A percentile compares a stretch with the other conserved stretches of the same genome.
These are phyloP conservation scores for Penicillium sp. DNA, from an alignment of 2,329 filamentous ascomycete species.

Conservation along the genomic window DNA sequence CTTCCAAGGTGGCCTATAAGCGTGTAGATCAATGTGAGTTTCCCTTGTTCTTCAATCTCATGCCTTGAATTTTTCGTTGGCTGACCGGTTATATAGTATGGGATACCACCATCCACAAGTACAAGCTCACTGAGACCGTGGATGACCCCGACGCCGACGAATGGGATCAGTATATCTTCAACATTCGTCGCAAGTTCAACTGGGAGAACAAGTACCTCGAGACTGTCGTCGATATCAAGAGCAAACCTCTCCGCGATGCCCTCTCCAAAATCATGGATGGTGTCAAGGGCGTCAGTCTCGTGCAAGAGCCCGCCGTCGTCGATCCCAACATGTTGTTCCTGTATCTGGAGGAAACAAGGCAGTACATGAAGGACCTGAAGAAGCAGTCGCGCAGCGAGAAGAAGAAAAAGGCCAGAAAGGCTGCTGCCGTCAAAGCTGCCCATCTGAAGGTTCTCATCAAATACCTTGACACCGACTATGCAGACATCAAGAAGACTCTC, in stretches of 20 bases:
- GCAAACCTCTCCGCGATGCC: conserved; percentile 71
- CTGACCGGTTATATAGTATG: conserved; percentile 36
- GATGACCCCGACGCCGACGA: conserved; percentile 63
- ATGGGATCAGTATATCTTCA: conserved; percentile 79
- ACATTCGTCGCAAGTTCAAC: conserved; percentile 78
- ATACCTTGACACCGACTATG: conserved; percentile 80
- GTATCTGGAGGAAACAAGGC: conserved; percentile 75
- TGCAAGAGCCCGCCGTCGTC: conserved; percentile 73
- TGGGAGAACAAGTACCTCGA: conserved; percentile 78
- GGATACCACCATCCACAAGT: conserved; percentile 61
- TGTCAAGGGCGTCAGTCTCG: conserved; percentile 74
- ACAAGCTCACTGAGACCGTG: conserved; percentile 66
- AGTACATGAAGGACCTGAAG: conserved; percentile 64
- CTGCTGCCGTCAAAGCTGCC: conserved; percentile 41
- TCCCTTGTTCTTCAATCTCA: background rate
- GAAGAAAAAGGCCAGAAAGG: conserved; percentile 44
- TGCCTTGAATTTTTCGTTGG: background rate
- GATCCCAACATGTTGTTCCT: conserved; percentile 71
- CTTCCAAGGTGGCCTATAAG: conserved; percentile 64
- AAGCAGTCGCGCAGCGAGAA: conserved; percentile 60
- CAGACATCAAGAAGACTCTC: conserved; percentile 73
- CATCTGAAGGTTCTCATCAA: conserved; percentile 68
- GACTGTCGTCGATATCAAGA: conserved; percentile 80
- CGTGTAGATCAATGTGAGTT: conserved; percentile 60
- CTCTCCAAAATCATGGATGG: conserved; percentile 71